phyloP scores from a whole-genome alignment of 2,329 filamentous ascomycete species.

The Monosporascus sp. region DNA sequence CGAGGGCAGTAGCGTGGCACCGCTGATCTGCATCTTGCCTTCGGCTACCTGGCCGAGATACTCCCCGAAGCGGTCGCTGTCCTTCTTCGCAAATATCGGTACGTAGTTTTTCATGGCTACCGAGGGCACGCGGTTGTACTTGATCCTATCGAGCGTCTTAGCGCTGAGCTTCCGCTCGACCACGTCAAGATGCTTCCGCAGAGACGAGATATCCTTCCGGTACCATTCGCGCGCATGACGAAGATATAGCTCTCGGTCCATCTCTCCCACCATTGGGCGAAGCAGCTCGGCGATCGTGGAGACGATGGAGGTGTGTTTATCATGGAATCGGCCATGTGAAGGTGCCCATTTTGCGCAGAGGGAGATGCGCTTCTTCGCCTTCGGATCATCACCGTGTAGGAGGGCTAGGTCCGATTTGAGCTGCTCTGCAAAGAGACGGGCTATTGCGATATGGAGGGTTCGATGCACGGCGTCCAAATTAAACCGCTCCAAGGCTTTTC shows the following conservation, averaged over 20 bases:
- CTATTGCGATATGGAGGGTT: conserved; percentile 45
- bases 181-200: conserved; percentile 47
- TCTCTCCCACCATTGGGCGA: conserved; percentile 28
- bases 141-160: conserved; percentile 42
- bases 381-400: conserved; percentile 32
- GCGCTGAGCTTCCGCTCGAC: conserved; percentile 48
- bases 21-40: conserved; percentile 47
- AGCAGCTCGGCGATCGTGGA: conserved; percentile 53
- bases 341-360: conserved; percentile 59
- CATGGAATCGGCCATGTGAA: conserved; percentile 47
- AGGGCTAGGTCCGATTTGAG: conserved; percentile 40
- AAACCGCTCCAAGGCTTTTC: conserved; percentile 34
- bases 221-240: conserved; percentile 48
- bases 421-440: conserved; percentile 52
- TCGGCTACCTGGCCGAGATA: conserved; percentile 44
- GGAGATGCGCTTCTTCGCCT: conserved; percentile 40
- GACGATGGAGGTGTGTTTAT: conserved; percentile 51
- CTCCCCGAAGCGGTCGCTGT: conserved; percentile 40
- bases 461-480: conserved; percentile 40
- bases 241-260: conserved; percentile 44
- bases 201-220: conserved; percentile 43
- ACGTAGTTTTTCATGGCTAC: conserved; percentile 51
- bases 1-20: conserved; percentile 49
- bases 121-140: conserved; percentile 52
- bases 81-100: conserved; percentile 43